phyloP scores from a whole-genome alignment of 164 flowering plant species.

The Stephania yunnanensis region DNA sequence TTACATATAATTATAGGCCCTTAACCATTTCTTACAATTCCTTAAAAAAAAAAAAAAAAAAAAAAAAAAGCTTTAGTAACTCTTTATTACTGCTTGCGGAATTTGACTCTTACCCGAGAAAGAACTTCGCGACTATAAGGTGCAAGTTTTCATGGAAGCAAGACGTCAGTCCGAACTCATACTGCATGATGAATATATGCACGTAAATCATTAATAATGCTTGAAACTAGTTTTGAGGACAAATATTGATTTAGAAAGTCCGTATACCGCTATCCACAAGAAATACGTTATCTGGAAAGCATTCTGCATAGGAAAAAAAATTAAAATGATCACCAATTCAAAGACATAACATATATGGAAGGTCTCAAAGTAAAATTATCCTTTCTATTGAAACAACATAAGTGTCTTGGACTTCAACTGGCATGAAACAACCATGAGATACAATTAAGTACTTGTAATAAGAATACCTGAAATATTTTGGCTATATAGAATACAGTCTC shows the following conservation, averaged over 20 bases:
- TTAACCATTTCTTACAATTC: too few relatives aligned
- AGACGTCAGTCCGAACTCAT: slow-evolving; percentile 51
- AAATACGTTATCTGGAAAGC: slow-evolving; percentile 90
- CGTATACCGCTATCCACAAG: slow-evolving; percentile 89
- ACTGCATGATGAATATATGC: slow-evolving; percentile 29
- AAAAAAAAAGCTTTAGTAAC: too few relatives aligned
- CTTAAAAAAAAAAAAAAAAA: too few relatives aligned
- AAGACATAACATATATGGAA: background rate
- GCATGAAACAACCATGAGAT: too few relatives aligned
- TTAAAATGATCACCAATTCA: background rate
- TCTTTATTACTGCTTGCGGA: too few relatives aligned
- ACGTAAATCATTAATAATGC: background rate
- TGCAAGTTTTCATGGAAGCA: slow-evolving; percentile 39
- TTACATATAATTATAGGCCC: background rate
- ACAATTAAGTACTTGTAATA: too few relatives aligned
- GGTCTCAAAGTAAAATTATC: too few relatives aligned
- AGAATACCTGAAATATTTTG: slow-evolving; percentile 49
- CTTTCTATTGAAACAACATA: too few relatives aligned
- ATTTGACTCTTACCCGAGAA: slow-evolving; percentile 54
- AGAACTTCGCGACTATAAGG: slow-evolving; percentile 45
- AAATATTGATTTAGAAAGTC: background rate
- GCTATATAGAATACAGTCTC: too few relatives aligned
- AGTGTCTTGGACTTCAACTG: too few relatives aligned
- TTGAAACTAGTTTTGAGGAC: slow-evolving; percentile 1
- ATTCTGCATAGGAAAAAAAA: slow-evolving; percentile 49